A percentile compares a stretch with the other conserved stretches of the same genome.
Evolutionary conservation across 1,284 basidiomycete species (phyloP).

Genomic region (Leccinum griseonigrum): DNA sequence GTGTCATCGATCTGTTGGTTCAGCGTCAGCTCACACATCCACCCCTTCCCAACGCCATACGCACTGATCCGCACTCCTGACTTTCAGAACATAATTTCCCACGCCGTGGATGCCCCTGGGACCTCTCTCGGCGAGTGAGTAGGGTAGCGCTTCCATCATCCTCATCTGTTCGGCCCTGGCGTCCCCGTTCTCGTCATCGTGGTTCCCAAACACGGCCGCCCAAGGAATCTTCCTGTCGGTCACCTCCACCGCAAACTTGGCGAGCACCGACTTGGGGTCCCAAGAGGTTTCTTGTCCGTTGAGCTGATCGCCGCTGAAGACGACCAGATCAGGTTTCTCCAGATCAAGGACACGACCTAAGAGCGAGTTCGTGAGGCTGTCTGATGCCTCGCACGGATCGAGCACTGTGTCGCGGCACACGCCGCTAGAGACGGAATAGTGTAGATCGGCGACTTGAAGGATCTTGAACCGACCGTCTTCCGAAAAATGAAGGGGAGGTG

Average conservation of each 20-base stretch:
- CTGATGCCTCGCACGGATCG: constrained; percentile 58
- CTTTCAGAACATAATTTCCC: constrained; percentile 83
- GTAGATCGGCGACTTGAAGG: constrained; percentile 88
- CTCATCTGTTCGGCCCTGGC: constrained; percentile 64
- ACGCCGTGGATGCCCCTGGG: constrained; percentile 82
- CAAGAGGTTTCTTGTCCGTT: constrained; percentile 88
- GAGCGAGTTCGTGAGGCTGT: constrained; percentile 72
- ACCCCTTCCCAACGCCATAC: neutral
- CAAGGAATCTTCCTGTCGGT: constrained; percentile 81
- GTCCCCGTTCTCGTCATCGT: constrained; percentile 77
- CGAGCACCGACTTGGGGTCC: constrained; percentile 82
- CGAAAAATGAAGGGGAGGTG: constrained; percentile 79
- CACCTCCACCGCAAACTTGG: constrained; percentile 82
- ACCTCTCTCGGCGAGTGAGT: constrained; percentile 77
- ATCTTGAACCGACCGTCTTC: constrained; percentile 82
- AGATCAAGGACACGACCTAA: constrained; percentile 69
- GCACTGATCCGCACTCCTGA: constrained; percentile 71
- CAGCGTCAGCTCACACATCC: constrained; percentile 5
- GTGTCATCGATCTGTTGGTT: constrained; percentile 68
- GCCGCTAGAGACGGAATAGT: constrained; percentile 78
- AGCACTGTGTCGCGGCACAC: constrained; percentile 65
- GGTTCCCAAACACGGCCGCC: constrained; percentile 92
- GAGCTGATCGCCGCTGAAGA: constrained; percentile 84
- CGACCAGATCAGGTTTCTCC: constrained; percentile 88
- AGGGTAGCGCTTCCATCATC: constrained; percentile 78